Evolutionary conservation across 768 basidiomycete genomes (phyloP).

Genomic region (Tylopilus plumbeoviolaceoides): DNA sequence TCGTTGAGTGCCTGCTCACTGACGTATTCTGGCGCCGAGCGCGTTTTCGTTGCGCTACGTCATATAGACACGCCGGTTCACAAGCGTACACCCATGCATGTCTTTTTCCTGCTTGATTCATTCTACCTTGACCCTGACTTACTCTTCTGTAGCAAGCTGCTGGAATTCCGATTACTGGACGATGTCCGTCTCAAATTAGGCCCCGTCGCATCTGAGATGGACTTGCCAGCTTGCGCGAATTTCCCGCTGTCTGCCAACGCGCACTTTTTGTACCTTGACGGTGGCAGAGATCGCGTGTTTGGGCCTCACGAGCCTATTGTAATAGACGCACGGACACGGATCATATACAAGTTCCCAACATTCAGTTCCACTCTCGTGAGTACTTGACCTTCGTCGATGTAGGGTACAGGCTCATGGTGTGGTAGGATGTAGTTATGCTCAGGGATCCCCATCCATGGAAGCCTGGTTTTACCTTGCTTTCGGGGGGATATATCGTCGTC

Average conservation of each 20-base stretch:
- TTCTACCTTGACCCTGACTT: constrained; percentile 7
- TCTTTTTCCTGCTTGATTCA: neutral
- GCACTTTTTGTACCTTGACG: constrained; percentile 17
- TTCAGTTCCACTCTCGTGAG: constrained; percentile 17
- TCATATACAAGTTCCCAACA: constrained; percentile 14
- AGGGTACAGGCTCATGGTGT: neutral
- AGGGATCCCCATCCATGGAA: constrained; percentile 1
- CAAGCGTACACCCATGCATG: constrained; percentile 19
- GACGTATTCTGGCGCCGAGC: constrained; percentile 13
- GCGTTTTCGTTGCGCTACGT: constrained; percentile 20
- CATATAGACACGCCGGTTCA: constrained; percentile 13
- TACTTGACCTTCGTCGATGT: neutral
- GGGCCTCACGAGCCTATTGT: constrained; percentile 10
- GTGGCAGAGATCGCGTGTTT: constrained; percentile 14
- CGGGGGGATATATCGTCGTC: constrained; percentile 10
- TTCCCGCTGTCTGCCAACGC: constrained; percentile 15
- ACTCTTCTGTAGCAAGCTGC: constrained; percentile 13
- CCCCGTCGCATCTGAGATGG: constrained; percentile 13
- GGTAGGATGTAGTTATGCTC: constrained; percentile 4
- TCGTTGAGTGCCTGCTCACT: constrained; percentile 19
- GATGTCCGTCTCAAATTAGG: constrained; percentile 10
- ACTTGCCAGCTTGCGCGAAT: constrained; percentile 14
- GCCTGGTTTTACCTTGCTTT: constrained; percentile 13
- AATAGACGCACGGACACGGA: constrained; percentile 15
- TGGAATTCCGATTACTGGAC: constrained; percentile 18